Conservation (phyloP, 139 green algal species). For the Marvania coccoides region DNA sequence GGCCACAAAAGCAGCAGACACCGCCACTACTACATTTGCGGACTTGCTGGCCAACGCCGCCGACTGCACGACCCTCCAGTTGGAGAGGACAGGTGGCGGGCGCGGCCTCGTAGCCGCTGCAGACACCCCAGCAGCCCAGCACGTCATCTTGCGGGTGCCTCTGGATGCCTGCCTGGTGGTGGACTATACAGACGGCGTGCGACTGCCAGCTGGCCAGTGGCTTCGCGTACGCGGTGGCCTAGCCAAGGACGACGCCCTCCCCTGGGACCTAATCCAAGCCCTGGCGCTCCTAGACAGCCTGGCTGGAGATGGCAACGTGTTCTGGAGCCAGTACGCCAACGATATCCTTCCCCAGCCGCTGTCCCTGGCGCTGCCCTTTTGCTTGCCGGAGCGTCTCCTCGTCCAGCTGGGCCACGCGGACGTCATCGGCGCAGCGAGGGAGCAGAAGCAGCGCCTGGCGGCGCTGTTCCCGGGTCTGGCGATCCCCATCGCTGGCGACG, state of each 20-base stretch:
- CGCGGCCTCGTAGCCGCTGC: background rate
- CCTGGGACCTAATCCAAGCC: slow-evolving; percentile 56
- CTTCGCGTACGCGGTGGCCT: slow-evolving; percentile 4
- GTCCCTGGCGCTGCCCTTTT: slow-evolving; percentile 45
- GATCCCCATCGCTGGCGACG: slow-evolving; percentile 10
- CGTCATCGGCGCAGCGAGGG: slow-evolving; percentile 29
- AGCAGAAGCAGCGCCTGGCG: slow-evolving; percentile 39
- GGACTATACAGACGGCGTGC: slow-evolving; percentile 36
- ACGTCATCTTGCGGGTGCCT: slow-evolving; percentile 32
- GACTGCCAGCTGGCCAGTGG: slow-evolving; percentile 20
- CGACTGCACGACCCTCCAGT: no score
- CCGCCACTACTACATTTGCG: no score
- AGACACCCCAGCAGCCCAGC: background rate
- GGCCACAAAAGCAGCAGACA: no score
- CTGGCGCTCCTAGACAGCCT: slow-evolving; percentile 52
- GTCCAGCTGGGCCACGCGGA: slow-evolving; percentile 43
- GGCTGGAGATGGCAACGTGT: slow-evolving; percentile 32
- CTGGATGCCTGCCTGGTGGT: slow-evolving; percentile 27
- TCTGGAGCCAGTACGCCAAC: slow-evolving; percentile 35
- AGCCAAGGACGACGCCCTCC: slow-evolving; percentile 25
- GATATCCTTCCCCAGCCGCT: slow-evolving; percentile 42
- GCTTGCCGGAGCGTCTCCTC: slow-evolving; percentile 32
- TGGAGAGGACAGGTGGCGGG: slow-evolving; percentile 5
- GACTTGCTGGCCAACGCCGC: no score
- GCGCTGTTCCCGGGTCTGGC: slow-evolving; percentile 36